phyloP scores from a whole-genome alignment of 2,329 filamentous ascomycete genomes.

The Ceratocystiopsis brevicomis region DNA sequence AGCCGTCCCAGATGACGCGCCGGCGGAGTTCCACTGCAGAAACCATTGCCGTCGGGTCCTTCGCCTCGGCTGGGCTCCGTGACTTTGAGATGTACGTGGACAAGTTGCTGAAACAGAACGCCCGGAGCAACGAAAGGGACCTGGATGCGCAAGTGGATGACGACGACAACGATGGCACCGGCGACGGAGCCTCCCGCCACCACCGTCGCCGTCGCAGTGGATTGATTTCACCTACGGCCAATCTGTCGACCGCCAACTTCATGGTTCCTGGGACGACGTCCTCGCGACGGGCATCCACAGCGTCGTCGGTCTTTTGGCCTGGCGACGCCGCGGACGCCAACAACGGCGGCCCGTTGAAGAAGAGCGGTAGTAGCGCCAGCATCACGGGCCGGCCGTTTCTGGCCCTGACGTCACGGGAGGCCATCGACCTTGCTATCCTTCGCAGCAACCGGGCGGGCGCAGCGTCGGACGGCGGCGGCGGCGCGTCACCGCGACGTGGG shows the following conservation, averaged over 20 bases:
- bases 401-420: slow-evolving; percentile 51
- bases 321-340: slow-evolving; percentile 4
- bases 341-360: too few relatives aligned
- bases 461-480: not conserved
- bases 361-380: not conserved
- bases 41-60: slow-evolving; percentile 9
- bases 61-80: slow-evolving; percentile 25
- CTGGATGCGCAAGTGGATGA: too few relatives aligned
- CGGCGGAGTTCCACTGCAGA: slow-evolving; percentile 7
- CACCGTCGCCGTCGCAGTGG: slow-evolving; percentile 17
- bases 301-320: slow-evolving; percentile 5
- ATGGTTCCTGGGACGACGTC: not conserved
- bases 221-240: slow-evolving; percentile 54
- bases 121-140: slow-evolving; percentile 21
- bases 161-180: not conserved
- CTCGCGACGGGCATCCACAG: slow-evolving; percentile 33
- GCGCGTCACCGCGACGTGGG: not conserved
- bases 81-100: slow-evolving; percentile 65
- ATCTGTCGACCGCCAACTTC: slow-evolving; percentile 15
- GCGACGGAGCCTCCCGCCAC: slow-evolving; percentile 19
- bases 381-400: slow-evolving; percentile 24
- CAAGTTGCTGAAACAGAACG: slow-evolving; percentile 40
- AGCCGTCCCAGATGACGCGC: slow-evolving; percentile 3
- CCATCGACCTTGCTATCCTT: slow-evolving; percentile 80
- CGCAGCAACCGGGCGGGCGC: slow-evolving; percentile 50